Conservation (phyloP, 1,284 basidiomycete genomes). For the Ceratobasidium sp. region DNA sequence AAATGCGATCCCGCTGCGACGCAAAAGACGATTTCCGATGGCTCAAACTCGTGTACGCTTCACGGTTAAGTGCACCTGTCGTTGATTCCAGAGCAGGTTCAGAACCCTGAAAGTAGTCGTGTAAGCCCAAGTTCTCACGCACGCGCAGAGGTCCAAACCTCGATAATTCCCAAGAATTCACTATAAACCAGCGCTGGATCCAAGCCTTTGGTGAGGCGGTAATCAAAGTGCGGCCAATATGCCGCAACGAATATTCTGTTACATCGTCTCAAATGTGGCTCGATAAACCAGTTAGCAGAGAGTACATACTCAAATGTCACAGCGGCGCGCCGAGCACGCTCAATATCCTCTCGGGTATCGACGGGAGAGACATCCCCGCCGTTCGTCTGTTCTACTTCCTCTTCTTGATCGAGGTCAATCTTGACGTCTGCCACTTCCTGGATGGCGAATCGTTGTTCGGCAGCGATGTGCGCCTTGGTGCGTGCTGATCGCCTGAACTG, state of each 20-base stretch:
- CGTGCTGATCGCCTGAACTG: slow-evolving; percentile 44
- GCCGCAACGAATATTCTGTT: slow-evolving; percentile 12
- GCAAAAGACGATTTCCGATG: slow-evolving; percentile 67
- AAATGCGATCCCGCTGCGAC: slow-evolving; percentile 62
- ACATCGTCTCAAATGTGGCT: background rate
- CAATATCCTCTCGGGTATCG: slow-evolving; percentile 31
- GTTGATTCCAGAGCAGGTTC: slow-evolving; percentile 61
- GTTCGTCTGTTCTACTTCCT: slow-evolving; percentile 21
- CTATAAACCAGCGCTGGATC: slow-evolving; percentile 73
- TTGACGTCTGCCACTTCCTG: slow-evolving; percentile 29
- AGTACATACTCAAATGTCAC: slow-evolving; percentile 37
- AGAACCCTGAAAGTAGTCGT: slow-evolving; percentile 65
- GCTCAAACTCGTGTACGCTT: slow-evolving; percentile 65
- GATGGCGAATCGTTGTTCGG: slow-evolving; percentile 46
- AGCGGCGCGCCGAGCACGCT: slow-evolving; percentile 9
- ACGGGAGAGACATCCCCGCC: background rate
- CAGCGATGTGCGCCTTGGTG: slow-evolving; percentile 48
- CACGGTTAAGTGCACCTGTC: slow-evolving; percentile 61
- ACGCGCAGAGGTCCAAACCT: slow-evolving; percentile 3
- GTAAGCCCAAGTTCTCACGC: slow-evolving; percentile 62
- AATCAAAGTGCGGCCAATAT: slow-evolving; percentile 75
- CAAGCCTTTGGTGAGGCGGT: slow-evolving; percentile 65
- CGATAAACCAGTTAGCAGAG: background rate
- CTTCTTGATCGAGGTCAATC: slow-evolving; percentile 36
- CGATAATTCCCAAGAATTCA: slow-evolving; percentile 69